Percentiles rank a stretch among this genome's conserved stretches.
Conservation (phyloP, 495 filamentous ascomycete genomes). For the Lepraria neglecta region DNA sequence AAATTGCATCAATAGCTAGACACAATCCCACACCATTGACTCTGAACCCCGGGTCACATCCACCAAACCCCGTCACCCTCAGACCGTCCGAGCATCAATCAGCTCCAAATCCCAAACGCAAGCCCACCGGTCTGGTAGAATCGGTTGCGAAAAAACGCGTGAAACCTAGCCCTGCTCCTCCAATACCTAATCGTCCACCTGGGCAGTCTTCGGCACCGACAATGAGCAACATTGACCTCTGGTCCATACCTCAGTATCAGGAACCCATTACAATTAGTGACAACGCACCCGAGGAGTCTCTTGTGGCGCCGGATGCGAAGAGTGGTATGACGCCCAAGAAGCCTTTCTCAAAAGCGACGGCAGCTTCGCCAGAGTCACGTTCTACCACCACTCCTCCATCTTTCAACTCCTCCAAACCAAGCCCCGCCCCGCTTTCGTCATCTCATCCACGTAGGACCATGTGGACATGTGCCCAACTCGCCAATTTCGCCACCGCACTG, state of each 20-base stretch:
- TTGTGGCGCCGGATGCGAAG: no score
- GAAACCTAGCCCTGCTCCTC: neutral
- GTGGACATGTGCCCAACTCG: slow-evolving; percentile 7
- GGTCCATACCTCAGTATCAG: neutral
- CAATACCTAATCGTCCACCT: neutral
- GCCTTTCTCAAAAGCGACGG: no score
- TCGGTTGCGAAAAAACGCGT: neutral
- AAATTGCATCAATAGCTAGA: no score
- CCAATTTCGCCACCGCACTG: neutral
- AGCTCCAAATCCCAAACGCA: neutral
- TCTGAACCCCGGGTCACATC: neutral
- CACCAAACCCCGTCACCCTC: neutral
- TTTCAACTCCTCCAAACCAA: neutral
- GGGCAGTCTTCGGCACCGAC: neutral
- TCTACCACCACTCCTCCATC: neutral
- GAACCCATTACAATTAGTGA: neutral
- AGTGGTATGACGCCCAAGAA: no score
- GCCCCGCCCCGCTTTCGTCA: neutral
- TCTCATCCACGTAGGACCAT: neutral
- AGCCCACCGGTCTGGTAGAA: neutral
- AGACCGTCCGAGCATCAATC: neutral
- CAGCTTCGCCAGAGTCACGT: no score
- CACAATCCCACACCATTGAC: no score
- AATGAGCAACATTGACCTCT: neutral
- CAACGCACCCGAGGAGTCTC: no score